These are phyloP conservation scores for Cryphonectria naterciae DNA, from an alignment of 2,329 filamentous ascomycete genomes.

Conservation along the genomic window DNA sequence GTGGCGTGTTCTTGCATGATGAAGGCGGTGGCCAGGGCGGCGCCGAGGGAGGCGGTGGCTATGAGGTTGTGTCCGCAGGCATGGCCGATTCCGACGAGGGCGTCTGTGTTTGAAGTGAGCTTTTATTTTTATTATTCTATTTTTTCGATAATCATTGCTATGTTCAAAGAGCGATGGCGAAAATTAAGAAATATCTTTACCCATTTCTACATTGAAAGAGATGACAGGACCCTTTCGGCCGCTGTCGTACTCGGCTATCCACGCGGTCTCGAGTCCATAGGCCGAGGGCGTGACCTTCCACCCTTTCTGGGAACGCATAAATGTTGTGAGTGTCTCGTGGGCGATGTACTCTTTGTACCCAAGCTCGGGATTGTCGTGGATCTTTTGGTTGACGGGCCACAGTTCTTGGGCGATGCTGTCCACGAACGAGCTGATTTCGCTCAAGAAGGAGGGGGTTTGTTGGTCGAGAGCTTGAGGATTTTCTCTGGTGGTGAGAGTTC, in stretches of 20 bases:
- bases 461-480: background rate
- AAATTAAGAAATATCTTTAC: slow-evolving; percentile 32
- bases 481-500: background rate
- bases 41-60: slow-evolving; percentile 52
- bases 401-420: slow-evolving; percentile 45
- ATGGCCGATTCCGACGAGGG: slow-evolving; percentile 54
- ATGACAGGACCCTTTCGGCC: slow-evolving; percentile 50
- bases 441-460: slow-evolving; percentile 32
- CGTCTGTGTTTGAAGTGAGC: slow-evolving; percentile 41
- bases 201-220: slow-evolving; percentile 53
- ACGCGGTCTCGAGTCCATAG: slow-evolving; percentile 57
- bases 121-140: no score
- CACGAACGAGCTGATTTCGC: slow-evolving; percentile 44
- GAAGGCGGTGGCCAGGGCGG: slow-evolving; percentile 50
- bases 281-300: slow-evolving; percentile 57
- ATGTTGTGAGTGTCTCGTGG: slow-evolving; percentile 54
- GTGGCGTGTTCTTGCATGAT: slow-evolving; percentile 44
- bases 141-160: no score
- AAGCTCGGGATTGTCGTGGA: slow-evolving; percentile 56
- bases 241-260: slow-evolving; percentile 54
- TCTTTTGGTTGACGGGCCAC: slow-evolving; percentile 52
- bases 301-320: slow-evolving; percentile 45
- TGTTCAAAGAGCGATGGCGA: no score
- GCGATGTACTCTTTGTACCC: slow-evolving; percentile 53
- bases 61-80: slow-evolving; percentile 62